Conservation (phyloP, 2,329 filamentous ascomycete species). For the Penicillium sumatraense region DNA sequence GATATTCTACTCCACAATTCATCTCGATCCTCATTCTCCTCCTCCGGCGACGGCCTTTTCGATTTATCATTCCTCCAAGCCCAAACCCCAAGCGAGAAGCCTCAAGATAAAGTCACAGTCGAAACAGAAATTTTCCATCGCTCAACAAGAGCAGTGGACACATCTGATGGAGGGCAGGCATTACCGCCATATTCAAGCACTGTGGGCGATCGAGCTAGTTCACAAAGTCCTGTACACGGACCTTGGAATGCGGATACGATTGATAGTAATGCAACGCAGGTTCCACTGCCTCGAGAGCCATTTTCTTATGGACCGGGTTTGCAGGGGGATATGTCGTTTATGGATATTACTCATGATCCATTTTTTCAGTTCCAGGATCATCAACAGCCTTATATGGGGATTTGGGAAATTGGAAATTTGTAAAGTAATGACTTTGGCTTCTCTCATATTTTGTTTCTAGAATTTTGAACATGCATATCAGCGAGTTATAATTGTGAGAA, state of each 20-base stretch:
- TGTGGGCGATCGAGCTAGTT: constrained; percentile 4
- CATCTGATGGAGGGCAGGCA: constrained; percentile 34
- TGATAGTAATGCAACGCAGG: constrained; percentile 5
- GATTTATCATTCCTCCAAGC: constrained; percentile 26
- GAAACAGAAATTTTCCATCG: constrained; percentile 38
- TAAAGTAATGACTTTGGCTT: constrained; percentile 8
- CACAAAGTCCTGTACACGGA: constrained; percentile 15
- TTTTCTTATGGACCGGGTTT: constrained; percentile 22
- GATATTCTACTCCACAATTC: constrained; percentile 34
- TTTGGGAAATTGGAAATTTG: constrained; percentile 37
- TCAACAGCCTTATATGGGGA: constrained; percentile 28
- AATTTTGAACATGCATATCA: background rate
- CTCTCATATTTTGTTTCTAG: background rate
- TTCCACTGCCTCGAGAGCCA: constrained; percentile 10
- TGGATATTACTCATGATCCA: constrained; percentile 34
- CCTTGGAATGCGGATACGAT: constrained; percentile 3
- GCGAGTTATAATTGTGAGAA: background rate
- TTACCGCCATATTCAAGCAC: constrained; percentile 33
- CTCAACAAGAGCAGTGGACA: constrained; percentile 29
- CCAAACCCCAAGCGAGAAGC: constrained; percentile 12
- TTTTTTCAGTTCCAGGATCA: constrained; percentile 37
- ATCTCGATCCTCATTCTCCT: constrained; percentile 6
- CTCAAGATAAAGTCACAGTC: constrained; percentile 21
- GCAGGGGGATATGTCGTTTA: constrained; percentile 29
- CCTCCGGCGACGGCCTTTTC: constrained; percentile 26